Conservation (phyloP, 495 filamentous ascomycete species). For the Poronia punctata region DNA sequence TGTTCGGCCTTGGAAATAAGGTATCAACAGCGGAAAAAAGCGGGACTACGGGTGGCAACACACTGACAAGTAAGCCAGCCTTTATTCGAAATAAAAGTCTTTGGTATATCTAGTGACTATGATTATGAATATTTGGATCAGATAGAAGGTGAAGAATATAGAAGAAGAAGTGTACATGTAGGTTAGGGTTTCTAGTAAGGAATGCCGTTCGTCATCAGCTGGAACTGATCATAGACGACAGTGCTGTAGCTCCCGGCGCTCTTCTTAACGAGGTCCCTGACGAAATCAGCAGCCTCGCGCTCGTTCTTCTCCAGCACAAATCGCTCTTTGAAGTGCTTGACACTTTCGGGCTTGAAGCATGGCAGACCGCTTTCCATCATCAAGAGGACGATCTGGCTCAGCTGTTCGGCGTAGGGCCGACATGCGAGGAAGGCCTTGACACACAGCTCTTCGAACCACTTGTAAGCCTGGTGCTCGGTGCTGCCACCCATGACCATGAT, state of each 20-base stretch:
- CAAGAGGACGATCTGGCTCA: slow-evolving; percentile 79
- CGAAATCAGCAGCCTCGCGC: slow-evolving; percentile 89
- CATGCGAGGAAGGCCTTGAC: slow-evolving; percentile 92
- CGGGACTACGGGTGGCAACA: too few relatives aligned
- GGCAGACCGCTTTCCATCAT: slow-evolving; percentile 97
- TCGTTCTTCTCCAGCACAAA: slow-evolving; percentile 93
- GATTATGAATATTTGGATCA: too few relatives aligned
- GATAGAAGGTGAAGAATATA: background rate
- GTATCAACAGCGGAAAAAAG: too few relatives aligned
- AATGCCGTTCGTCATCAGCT: slow-evolving; percentile 94
- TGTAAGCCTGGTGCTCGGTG: slow-evolving; percentile 77
- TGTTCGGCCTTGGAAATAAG: too few relatives aligned
- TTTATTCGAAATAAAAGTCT: too few relatives aligned
- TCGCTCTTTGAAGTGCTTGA: slow-evolving; percentile 84
- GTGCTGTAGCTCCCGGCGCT: slow-evolving; percentile 85
- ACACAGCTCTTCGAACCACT: slow-evolving; percentile 92
- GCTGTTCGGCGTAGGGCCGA: slow-evolving; percentile 77
- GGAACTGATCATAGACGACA: slow-evolving; percentile 93
- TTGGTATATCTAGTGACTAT: too few relatives aligned
- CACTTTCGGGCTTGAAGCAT: slow-evolving; percentile 95
- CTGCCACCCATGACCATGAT: slow-evolving; percentile 93
- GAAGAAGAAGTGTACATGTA: background rate
- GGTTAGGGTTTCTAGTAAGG: slow-evolving; percentile 56
- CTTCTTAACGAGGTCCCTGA: slow-evolving; percentile 79
- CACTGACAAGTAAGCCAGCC: too few relatives aligned